These are phyloP conservation scores for Trypanosoma caninum DNA, from an alignment of 208 protist genomes.

Conservation along the genomic window DNA sequence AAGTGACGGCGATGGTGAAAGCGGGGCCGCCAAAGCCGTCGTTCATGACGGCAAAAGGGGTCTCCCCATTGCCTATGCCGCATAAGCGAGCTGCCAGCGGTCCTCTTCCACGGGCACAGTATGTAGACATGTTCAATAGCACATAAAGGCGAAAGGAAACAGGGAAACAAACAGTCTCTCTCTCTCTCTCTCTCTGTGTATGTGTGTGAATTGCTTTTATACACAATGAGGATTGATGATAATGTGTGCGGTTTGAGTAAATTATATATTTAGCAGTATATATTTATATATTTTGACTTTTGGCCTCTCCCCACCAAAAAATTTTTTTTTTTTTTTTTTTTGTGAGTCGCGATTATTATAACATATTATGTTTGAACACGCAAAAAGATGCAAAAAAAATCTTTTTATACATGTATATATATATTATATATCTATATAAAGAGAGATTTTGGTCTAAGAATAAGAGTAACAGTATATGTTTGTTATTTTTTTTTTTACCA, in stretches of 20 bases:
- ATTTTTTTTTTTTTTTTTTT: not conserved
- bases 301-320: no score
- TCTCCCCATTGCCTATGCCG: not conserved
- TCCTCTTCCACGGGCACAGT: constrained; percentile 42
- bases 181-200: no score
- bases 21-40: constrained; percentile 59
- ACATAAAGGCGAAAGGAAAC: constrained; percentile 2
- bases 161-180: no score
- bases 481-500: not conserved
- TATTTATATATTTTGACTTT: no score
- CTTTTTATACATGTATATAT: no score
- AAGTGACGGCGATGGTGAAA: constrained; percentile 50
- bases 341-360: not conserved
- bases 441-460: not conserved
- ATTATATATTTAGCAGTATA: no score
- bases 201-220: no score
- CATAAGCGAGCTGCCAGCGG: constrained; percentile 8
- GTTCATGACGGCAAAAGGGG: constrained; percentile 9
- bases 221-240: no score
- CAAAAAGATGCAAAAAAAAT: not conserved
- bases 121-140: constrained; percentile 80
- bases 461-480: no score
- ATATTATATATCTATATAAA: not conserved
- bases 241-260: no score
- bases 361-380: not conserved